These are phyloP conservation scores for Royoungia palumana DNA, from an alignment of 768 basidiomycete species.

Conservation along the genomic window DNA sequence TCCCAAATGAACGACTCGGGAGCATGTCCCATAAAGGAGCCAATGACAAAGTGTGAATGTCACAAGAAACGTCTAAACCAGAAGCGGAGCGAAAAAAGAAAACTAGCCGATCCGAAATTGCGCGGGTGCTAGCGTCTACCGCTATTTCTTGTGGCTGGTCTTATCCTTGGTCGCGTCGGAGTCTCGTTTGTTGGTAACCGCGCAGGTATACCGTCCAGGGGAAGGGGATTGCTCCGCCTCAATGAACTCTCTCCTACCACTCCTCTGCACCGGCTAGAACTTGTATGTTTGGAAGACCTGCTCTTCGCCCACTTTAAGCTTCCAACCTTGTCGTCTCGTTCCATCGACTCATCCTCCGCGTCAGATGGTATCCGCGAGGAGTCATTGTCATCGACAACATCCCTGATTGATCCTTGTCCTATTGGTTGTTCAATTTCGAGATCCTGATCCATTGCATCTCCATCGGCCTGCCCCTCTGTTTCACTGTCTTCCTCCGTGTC, in stretches of 20 bases:
- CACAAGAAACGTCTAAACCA: slow-evolving; percentile 13
- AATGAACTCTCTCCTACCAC: slow-evolving; percentile 21
- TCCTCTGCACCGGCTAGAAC: slow-evolving; percentile 16
- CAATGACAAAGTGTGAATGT: slow-evolving; percentile 3
- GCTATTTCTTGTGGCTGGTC: slow-evolving; percentile 34
- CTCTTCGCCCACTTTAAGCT: slow-evolving; percentile 30
- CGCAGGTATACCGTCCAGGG: slow-evolving; percentile 33
- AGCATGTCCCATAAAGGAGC: not conserved
- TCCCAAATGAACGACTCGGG: slow-evolving; percentile 14
- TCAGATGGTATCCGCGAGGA: slow-evolving; percentile 24
- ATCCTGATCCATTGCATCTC: slow-evolving; percentile 74
- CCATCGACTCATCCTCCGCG: slow-evolving; percentile 33
- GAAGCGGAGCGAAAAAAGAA: not conserved
- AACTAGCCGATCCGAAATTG: not conserved
- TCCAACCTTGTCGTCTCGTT: slow-evolving; percentile 25
- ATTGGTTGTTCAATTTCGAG: slow-evolving; percentile 34
- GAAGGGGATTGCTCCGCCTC: slow-evolving; percentile 25
- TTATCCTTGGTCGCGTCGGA: slow-evolving; percentile 58
- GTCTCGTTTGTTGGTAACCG: slow-evolving; percentile 48
- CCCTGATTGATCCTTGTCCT: slow-evolving; percentile 27
- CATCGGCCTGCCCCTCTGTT: slow-evolving; percentile 53
- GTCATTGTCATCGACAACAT: slow-evolving; percentile 26
- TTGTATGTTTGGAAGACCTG: slow-evolving; percentile 17
- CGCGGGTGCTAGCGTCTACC: slow-evolving; percentile 42
- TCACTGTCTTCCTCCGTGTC: slow-evolving; percentile 46